Base-by-base conservation (phyloP, 352 stramenopile genomes). In the Phytophthora citricola region DNA sequence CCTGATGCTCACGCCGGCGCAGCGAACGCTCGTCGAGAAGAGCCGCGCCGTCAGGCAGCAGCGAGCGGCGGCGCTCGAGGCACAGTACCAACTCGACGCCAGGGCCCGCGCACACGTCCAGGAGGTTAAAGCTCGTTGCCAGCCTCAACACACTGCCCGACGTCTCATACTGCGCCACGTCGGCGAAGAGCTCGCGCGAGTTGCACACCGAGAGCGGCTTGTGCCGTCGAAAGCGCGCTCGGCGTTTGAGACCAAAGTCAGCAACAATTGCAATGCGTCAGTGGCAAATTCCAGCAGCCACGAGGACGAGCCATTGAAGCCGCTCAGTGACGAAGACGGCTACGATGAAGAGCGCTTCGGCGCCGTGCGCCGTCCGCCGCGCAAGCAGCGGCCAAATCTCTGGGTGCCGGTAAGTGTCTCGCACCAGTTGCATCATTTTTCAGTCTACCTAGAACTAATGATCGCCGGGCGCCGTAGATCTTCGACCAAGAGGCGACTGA, bases 271-370 rank as follows among this genome's bases (percentile, higher is more conserved):
- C 32, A 48, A 59, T 50, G 8, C 40, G 3, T 5, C 39, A 1
- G 22, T 4, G 15, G 17, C 31, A 39, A 5, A 55, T 20, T 2
- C 17, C 22, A 51, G 39, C 36, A 49, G 52, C 7, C 49, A 38
- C 11, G 32, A 63, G 4, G 29, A 50, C 12, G 2, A 46, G 29
- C 51, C 52, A 34, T 56, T 56, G 14, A 36, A 54, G 20, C 38
- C 38, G 9, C 43, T 56, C 2, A 44, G 51, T 24, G 45, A 41
- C 11, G 79, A 84, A 17, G 78, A 86, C 39, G 66, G 50, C 7
- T 88, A 90, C 52, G 81, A 90, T 49, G 76, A 86, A 62, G 81
- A 90, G 46, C 76, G 75, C 48, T 90, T 83, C 32, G 79, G 81
- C 1, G 46, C 73, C 6, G 64, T 85, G 46, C 77, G 78, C 9